Percentiles rank a stretch among this genome's conserved stretches.
Conservation (phyloP, 75 land plant genomes). For the Selaginella moellendorffii region DNA sequence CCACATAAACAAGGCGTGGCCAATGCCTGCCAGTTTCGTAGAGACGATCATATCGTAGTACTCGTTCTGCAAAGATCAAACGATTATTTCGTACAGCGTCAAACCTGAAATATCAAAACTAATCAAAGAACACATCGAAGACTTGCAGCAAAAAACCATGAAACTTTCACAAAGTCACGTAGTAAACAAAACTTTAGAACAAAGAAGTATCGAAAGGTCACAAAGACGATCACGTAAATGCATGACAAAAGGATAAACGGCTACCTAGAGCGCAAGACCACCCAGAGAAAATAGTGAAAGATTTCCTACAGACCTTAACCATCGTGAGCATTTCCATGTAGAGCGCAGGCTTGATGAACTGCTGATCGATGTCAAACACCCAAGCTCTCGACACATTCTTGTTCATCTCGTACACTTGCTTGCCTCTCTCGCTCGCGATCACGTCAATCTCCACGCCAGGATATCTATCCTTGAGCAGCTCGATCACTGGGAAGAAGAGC, state of each 20-base stretch:
- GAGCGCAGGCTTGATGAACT: conserved; percentile 49
- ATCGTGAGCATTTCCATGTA: conserved; percentile 51
- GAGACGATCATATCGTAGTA: conserved; percentile 79
- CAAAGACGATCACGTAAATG: too few relatives aligned
- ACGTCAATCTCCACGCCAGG: conserved; percentile 83
- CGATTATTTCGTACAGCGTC: too few relatives aligned
- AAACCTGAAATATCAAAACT: too few relatives aligned
- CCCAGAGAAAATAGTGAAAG: too few relatives aligned
- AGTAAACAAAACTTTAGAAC: too few relatives aligned
- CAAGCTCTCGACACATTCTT: conserved; percentile 74
- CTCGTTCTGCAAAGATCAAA: conserved; percentile 31
- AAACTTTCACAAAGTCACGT: too few relatives aligned
- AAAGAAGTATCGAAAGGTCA: too few relatives aligned
- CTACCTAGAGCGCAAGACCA: too few relatives aligned
- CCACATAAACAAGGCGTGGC: conserved; percentile 60
- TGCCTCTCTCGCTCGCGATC: conserved; percentile 47
- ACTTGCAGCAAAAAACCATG: too few relatives aligned
- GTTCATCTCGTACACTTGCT: conserved; percentile 65
- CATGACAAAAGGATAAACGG: too few relatives aligned
- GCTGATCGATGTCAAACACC: conserved; percentile 44
- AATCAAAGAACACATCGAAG: too few relatives aligned
- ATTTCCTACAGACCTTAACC: conserved; percentile 49
- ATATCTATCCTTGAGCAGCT: conserved; percentile 62
- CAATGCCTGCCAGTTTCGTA: conserved; percentile 62
- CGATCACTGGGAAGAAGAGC: conserved; percentile 74